These are phyloP conservation scores for Prasinococcaceae sp. DNA, from an alignment of 139 green algal genomes.

Conservation along the genomic window DNA sequence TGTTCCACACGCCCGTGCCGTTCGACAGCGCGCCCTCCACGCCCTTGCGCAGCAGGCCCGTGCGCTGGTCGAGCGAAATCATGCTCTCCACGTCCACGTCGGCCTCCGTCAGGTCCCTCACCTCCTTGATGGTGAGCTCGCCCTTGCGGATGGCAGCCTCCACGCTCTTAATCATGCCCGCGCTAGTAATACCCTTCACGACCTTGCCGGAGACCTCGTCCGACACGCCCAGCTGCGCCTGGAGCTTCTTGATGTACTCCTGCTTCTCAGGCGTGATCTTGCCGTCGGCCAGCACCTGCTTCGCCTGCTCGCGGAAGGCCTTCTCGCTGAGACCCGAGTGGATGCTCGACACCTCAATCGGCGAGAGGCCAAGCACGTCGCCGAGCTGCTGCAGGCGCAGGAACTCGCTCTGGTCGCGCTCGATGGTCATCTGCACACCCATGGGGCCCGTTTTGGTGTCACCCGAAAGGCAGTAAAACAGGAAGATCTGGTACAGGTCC, in stretches of 20 bases:
- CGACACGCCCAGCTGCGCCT: slow-evolving; percentile 58
- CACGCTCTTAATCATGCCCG: slow-evolving; percentile 23
- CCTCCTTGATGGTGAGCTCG: slow-evolving; percentile 36
- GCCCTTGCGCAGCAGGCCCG: slow-evolving; percentile 59
- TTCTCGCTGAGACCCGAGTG: slow-evolving; percentile 79
- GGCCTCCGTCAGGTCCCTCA: slow-evolving; percentile 41
- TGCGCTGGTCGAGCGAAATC: slow-evolving; percentile 50
- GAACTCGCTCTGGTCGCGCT: slow-evolving; percentile 69
- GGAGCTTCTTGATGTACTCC: slow-evolving; percentile 60
- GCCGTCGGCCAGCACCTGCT: slow-evolving; percentile 45
- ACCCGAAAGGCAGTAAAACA: slow-evolving; percentile 61
- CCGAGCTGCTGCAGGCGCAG: slow-evolving; percentile 61
- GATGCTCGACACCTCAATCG: slow-evolving; percentile 35
- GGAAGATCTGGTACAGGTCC: slow-evolving; percentile 89
- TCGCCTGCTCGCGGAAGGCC: slow-evolving; percentile 35
- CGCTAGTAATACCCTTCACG: slow-evolving; percentile 44
- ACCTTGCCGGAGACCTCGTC: slow-evolving; percentile 73
- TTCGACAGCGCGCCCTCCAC: slow-evolving; percentile 41
- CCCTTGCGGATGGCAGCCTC: slow-evolving; percentile 36
- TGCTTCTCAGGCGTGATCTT: slow-evolving; percentile 52
- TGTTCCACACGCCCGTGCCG: slow-evolving; percentile 53
- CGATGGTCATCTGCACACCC: slow-evolving; percentile 47
- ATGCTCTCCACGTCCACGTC: slow-evolving; percentile 51
- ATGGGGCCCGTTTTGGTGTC: slow-evolving; percentile 82
- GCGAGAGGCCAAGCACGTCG: slow-evolving; percentile 61